Conservation (phyloP, 2,329 filamentous ascomycete genomes). For the Cytospora chrysosperma region DNA sequence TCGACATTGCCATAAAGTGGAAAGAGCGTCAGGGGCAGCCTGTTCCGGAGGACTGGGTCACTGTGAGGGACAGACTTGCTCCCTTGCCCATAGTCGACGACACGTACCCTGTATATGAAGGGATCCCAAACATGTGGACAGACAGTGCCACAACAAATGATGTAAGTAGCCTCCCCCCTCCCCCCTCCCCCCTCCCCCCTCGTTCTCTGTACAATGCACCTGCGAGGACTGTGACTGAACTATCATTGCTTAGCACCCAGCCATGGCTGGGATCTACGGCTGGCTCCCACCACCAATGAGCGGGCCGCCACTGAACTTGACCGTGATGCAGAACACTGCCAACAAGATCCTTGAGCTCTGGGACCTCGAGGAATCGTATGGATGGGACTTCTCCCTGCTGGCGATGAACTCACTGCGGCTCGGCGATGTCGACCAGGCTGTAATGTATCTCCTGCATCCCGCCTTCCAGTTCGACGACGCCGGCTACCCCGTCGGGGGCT, state of each 20-base stretch:
- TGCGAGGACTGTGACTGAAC: not conserved
- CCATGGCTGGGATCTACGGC: conserved; percentile 44
- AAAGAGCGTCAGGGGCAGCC: conserved; percentile 45
- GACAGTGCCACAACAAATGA: conserved; percentile 40
- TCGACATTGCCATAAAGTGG: conserved; percentile 54
- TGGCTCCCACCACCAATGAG: conserved; percentile 41
- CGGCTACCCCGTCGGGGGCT: conserved; percentile 53
- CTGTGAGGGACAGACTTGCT: conserved; percentile 52
- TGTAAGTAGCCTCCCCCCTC: conserved; percentile 10
- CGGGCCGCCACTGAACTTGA: conserved; percentile 37
- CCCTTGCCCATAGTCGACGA: conserved; percentile 49
- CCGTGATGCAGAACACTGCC: conserved; percentile 38
- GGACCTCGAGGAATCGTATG: conserved; percentile 41
- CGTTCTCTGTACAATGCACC: not conserved
- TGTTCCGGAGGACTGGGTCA: conserved; percentile 45
- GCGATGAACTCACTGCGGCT: conserved; percentile 45
- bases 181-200: too few relatives aligned
- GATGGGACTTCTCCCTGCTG: conserved; percentile 46
- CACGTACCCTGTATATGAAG: conserved; percentile 56
- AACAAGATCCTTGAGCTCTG: conserved; percentile 39
- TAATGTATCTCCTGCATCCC: conserved; percentile 47
- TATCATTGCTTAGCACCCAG: conserved; percentile 34
- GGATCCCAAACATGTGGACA: conserved; percentile 44
- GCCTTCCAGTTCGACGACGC: conserved; percentile 56
- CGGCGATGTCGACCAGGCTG: conserved; percentile 39